phyloP scores from a whole-genome alignment of 2,329 filamentous ascomycete genomes.

The Simplicillium sp. region DNA sequence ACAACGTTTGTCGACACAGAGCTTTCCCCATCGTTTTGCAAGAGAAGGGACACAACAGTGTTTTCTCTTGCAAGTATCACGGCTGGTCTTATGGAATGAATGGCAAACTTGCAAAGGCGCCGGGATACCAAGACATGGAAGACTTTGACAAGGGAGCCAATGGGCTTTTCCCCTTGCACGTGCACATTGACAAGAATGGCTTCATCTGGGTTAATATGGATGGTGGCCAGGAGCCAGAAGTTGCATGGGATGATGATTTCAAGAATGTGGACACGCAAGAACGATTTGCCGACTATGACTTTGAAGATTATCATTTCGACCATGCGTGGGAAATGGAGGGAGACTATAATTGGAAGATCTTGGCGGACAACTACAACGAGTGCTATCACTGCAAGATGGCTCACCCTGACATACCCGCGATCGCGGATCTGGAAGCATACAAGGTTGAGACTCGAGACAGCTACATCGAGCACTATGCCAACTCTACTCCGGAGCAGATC shows the following conservation, averaged over 20 bases:
- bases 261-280: slow-evolving; percentile 33
- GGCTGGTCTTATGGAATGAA: slow-evolving; percentile 48
- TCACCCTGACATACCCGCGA: slow-evolving; percentile 45
- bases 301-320: slow-evolving; percentile 45
- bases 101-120: slow-evolving; percentile 46
- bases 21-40: slow-evolving; percentile 44
- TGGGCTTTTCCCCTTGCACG: slow-evolving; percentile 38
- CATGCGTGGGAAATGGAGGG: slow-evolving; percentile 48
- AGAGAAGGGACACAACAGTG: slow-evolving; percentile 33
- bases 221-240: slow-evolving; percentile 29
- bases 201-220: slow-evolving; percentile 52
- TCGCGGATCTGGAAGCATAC: slow-evolving; percentile 49
- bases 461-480: slow-evolving; percentile 40
- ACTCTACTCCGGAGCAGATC: slow-evolving; percentile 36
- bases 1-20: slow-evolving; percentile 49
- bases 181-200: slow-evolving; percentile 35
- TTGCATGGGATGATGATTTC: slow-evolving; percentile 44
- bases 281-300: slow-evolving; percentile 34
- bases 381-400: slow-evolving; percentile 55
- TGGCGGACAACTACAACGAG: slow-evolving; percentile 57
- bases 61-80: slow-evolving; percentile 48
- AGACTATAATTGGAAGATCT: slow-evolving; percentile 50
- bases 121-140: slow-evolving; percentile 40
- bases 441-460: slow-evolving; percentile 36
- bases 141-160: slow-evolving; percentile 44